Percentiles rank a stretch among this genome's conserved stretches.
phyloP scores from a whole-genome alignment of 768 basidiomycete species.

The Russula lepida region DNA sequence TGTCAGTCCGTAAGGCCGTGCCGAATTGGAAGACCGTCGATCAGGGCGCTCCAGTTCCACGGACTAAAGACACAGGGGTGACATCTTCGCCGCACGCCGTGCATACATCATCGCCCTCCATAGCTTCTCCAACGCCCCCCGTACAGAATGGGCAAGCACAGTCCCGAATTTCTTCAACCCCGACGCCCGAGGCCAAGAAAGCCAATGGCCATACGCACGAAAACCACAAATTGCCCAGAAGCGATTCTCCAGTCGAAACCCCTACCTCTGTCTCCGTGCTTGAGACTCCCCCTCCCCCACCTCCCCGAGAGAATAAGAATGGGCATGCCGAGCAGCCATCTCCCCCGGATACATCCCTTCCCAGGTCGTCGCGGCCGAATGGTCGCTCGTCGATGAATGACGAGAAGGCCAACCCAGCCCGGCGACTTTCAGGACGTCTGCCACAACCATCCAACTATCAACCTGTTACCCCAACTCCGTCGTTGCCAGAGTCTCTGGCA shows the following conservation, averaged over 20 bases:
- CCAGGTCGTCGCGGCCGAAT: background rate
- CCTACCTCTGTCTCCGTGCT: background rate
- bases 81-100: background rate
- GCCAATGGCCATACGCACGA: background rate
- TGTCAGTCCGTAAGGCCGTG: conserved; percentile 27
- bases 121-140: background rate
- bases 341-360: background rate
- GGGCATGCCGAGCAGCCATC: background rate
- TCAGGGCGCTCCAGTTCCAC: conserved; percentile 4
- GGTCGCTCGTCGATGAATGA: conserved; percentile 3
- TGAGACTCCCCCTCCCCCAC: background rate
- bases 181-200: background rate
- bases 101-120: background rate
- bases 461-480: conserved; percentile 24
- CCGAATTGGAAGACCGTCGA: conserved; percentile 24
- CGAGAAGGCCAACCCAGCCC: background rate
- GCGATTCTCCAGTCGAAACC: background rate
- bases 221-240: background rate
- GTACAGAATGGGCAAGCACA: background rate
- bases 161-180: background rate
- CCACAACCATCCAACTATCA: conserved; percentile 14
- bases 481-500: conserved; percentile 40
- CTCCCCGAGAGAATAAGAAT: conserved; percentile 1
- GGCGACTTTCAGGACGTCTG: conserved; percentile 1
- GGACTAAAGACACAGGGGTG: background rate